phyloP scores from a whole-genome alignment of 305 asterid species.

The Fraxinus platypoda region DNA sequence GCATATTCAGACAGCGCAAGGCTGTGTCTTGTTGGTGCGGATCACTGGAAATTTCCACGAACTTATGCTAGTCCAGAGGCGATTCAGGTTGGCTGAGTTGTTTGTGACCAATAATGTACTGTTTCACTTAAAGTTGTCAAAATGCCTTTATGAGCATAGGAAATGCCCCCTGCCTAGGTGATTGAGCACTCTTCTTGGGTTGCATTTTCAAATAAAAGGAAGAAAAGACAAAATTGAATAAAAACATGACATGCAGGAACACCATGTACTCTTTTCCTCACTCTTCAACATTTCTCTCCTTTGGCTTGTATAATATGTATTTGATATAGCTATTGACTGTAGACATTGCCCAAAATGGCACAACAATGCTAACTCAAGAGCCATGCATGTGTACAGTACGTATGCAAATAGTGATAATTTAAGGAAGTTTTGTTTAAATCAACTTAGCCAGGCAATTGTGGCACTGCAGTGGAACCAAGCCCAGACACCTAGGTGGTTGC shows the following conservation, averaged over 20 bases:
- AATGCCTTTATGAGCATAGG: not conserved
- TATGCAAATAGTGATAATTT: not conserved
- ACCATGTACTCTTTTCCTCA: not conserved
- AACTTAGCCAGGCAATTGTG: constrained; percentile 1
- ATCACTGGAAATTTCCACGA: constrained; percentile 90
- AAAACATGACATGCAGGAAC: constrained; percentile 1
- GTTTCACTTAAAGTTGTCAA: not conserved
- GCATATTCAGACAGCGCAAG: constrained; percentile 87
- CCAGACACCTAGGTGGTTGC: constrained; percentile 8
- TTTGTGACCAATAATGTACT: not conserved
- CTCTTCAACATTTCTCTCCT: not conserved
- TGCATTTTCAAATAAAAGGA: not conserved
- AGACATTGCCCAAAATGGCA: not conserved
- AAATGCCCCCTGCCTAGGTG: constrained; percentile 7
- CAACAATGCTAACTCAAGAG: not conserved
- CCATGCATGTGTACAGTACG: not conserved
- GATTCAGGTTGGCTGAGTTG: constrained; percentile 68
- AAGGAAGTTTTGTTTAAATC: not conserved
- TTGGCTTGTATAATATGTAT: not conserved
- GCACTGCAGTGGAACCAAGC: constrained; percentile 20
- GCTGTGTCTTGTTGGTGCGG: constrained; percentile 93
- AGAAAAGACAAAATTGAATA: not conserved
- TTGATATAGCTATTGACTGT: not conserved
- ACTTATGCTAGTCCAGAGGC: constrained; percentile 94
- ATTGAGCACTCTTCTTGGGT: constrained; percentile 16